Evolutionary conservation across 129 eudicot genomes (phyloP).

Genomic region (Chrysanthemum makinoi): DNA sequence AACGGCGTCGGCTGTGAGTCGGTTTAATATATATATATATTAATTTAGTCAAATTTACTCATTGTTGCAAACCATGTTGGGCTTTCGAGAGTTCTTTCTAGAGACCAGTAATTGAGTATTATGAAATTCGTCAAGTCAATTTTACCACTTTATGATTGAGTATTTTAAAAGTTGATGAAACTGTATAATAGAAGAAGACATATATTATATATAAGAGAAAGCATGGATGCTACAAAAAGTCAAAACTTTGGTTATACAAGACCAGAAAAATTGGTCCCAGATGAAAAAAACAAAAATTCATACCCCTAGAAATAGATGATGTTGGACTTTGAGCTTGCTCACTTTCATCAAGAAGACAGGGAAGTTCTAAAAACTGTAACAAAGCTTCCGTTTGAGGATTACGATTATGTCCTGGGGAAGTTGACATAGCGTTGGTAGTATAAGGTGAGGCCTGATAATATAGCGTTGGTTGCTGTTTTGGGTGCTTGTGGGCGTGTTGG

Average conservation of each 20-base stretch:
- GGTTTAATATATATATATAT: too few relatives aligned
- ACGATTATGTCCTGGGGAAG: slow-evolving; percentile 52
- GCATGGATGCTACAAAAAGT: too few relatives aligned
- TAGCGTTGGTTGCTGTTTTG: slow-evolving; percentile 58
- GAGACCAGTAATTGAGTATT: too few relatives aligned
- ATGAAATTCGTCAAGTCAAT: too few relatives aligned
- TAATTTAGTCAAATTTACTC: too few relatives aligned
- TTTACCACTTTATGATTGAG: not conserved
- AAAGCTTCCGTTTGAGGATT: slow-evolving; percentile 89
- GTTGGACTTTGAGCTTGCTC: slow-evolving; percentile 39
- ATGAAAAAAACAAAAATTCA: not conserved
- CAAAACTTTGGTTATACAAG: not conserved
- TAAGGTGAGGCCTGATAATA: slow-evolving; percentile 39
- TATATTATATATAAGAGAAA: not conserved
- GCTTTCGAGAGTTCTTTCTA: not conserved
- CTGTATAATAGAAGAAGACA: not conserved
- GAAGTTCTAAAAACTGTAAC: slow-evolving; percentile 62
- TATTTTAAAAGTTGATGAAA: not conserved
- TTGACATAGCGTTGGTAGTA: too few relatives aligned
- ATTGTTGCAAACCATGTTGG: too few relatives aligned
- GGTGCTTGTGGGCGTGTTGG: slow-evolving; percentile 66
- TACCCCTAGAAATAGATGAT: slow-evolving; percentile 48
- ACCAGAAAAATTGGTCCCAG: not conserved
- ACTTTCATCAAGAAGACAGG: slow-evolving; percentile 58
- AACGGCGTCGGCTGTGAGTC: too few relatives aligned